Percentiles rank a stretch among this genome's conserved stretches.
These are phyloP conservation scores for Leishmania tarentolae DNA, from an alignment of 208 protist genomes.

Conservation along the genomic window DNA sequence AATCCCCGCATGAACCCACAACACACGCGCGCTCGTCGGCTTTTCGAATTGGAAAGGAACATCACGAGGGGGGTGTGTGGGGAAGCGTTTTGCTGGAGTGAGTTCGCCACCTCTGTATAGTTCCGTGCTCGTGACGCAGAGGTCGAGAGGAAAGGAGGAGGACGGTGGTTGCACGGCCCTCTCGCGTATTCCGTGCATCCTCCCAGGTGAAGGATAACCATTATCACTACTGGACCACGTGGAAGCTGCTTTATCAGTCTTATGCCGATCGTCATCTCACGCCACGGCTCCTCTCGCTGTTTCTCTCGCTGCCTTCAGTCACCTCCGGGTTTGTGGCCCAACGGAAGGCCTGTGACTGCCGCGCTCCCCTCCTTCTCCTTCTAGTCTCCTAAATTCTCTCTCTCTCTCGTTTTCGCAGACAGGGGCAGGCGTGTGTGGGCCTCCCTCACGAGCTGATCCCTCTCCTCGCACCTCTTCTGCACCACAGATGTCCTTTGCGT, in stretches of 20 bases:
- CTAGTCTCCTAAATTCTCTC: not conserved
- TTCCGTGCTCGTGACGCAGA: not conserved
- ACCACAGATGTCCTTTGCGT: slow-evolving; percentile 45
- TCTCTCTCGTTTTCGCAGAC: not conserved
- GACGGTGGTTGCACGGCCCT: not conserved
- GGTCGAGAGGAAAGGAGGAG: not conserved
- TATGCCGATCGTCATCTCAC: not conserved
- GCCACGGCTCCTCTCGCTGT: not conserved
- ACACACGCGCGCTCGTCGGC: not conserved
- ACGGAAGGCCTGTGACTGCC: not conserved
- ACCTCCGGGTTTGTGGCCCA: not conserved
- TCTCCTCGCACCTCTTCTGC: not conserved
- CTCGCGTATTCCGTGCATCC: not conserved
- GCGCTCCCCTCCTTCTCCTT: not conserved
- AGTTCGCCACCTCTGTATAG: not conserved
- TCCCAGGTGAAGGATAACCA: not conserved
- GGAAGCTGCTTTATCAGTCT: not conserved
- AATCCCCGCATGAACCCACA: not conserved
- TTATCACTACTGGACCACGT: not conserved
- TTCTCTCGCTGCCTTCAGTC: not conserved
- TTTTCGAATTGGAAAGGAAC: not conserved
- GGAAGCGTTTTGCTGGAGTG: not conserved
- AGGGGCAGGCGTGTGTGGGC: not conserved
- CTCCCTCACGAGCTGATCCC: not conserved
- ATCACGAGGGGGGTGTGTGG: not conserved